Percentiles rank a stretch among this genome's conserved stretches.
phyloP scores from a whole-genome alignment of 202 grass and related monocot genomes.

The Bolboschoenoplectus hybrid region DNA sequence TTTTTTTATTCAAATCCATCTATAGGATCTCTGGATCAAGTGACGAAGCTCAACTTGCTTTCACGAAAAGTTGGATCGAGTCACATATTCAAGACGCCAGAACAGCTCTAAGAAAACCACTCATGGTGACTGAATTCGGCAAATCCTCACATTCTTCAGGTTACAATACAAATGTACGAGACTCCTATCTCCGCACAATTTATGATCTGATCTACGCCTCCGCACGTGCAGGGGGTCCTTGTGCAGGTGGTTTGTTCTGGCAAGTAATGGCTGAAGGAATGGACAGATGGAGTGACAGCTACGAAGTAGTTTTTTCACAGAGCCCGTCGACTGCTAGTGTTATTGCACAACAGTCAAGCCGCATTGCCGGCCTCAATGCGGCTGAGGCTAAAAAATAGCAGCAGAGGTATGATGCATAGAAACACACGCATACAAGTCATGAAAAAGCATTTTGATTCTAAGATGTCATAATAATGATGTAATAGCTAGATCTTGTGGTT shows the following conservation, averaged over 20 bases:
- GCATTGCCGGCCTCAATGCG: constrained; percentile 42
- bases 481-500: not conserved
- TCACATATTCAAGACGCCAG: constrained; percentile 54
- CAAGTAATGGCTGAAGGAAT: constrained; percentile 72
- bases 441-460: not conserved
- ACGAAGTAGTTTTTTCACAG: constrained; percentile 59
- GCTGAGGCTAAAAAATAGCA: not conserved
- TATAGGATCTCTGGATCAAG: constrained; percentile 60
- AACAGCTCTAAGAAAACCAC: constrained; percentile 55
- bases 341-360: constrained; percentile 50
- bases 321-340: constrained; percentile 52
- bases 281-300: constrained; percentile 69
- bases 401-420: not conserved
- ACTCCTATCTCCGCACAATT: constrained; percentile 56
- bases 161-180: constrained; percentile 41
- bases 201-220: constrained; percentile 65
- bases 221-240: constrained; percentile 46
- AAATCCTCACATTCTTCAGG: constrained; percentile 46
- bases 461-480: constrained; percentile 1
- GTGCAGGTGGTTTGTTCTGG: constrained; percentile 69
- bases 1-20: not conserved
- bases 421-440: not conserved
- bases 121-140: constrained; percentile 74
- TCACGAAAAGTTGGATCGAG: constrained; percentile 65
- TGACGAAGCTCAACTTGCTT: constrained; percentile 50